These are phyloP conservation scores for Chlorella ohadii DNA, from an alignment of 139 green algal species.

Conservation along the genomic window DNA sequence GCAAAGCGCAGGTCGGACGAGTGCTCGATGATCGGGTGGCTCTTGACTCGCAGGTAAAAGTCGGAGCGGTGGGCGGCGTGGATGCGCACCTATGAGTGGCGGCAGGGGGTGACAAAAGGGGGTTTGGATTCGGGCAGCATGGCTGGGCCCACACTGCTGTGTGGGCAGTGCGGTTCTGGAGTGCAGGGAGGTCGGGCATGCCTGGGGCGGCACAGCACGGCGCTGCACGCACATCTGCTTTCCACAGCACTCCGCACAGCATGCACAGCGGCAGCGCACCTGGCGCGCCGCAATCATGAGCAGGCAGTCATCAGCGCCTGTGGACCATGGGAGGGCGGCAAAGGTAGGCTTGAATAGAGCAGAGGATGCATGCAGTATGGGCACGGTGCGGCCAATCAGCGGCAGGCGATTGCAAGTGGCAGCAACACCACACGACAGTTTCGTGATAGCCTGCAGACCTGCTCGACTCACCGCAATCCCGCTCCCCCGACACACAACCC, in stretches of 20 bases:
- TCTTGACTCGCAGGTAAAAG: constrained; percentile 73
- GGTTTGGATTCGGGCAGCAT: too few relatives aligned
- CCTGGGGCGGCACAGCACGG: too few relatives aligned
- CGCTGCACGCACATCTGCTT: too few relatives aligned
- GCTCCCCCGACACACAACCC: background rate
- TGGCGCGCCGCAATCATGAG: constrained; percentile 29
- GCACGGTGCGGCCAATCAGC: too few relatives aligned
- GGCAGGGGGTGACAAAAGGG: too few relatives aligned
- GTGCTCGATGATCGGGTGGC: constrained; percentile 86
- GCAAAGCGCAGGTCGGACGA: constrained; percentile 69
- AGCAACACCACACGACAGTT: too few relatives aligned
- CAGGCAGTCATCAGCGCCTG: constrained; percentile 12
- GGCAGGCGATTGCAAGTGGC: too few relatives aligned
- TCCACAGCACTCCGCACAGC: too few relatives aligned
- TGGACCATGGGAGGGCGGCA: background rate
- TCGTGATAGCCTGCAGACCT: background rate
- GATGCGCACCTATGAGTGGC: constrained; percentile 64
- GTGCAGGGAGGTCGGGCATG: too few relatives aligned
- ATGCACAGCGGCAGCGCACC: background rate
- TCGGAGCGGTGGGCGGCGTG: constrained; percentile 60
- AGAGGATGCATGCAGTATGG: too few relatives aligned
- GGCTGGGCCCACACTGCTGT: too few relatives aligned
- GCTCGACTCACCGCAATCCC: background rate
- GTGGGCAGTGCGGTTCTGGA: too few relatives aligned
- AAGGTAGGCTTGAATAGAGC: background rate